phyloP scores from a whole-genome alignment of 179 eudicot species.

The Gypsophila paniculata region DNA sequence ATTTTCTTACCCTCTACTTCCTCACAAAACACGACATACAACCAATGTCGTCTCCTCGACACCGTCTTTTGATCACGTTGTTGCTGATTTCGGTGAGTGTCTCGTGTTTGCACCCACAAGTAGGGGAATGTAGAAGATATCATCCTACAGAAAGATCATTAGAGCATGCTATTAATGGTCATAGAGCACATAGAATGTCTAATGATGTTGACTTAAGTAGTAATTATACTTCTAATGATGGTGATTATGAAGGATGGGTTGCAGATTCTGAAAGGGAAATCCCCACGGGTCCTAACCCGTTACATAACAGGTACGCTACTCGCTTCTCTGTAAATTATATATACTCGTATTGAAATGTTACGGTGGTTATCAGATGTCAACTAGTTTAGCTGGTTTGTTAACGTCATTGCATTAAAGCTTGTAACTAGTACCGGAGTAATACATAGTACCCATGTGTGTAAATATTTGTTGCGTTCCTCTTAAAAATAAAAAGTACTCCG shows the following conservation, averaged over 20 bases:
- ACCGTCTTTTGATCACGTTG: conserved; percentile 13
- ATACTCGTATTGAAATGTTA: too few relatives aligned
- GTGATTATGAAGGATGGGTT: conserved; percentile 32
- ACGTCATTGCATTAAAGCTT: too few relatives aligned
- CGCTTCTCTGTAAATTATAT: too few relatives aligned
- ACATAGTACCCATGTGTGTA: too few relatives aligned
- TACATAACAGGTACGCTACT: conserved; percentile 40
- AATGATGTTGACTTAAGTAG: conserved; percentile 10
- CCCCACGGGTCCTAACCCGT: conserved; percentile 53
- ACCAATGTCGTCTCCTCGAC: conserved; percentile 13
- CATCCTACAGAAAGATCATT: neutral
- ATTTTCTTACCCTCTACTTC: neutral
- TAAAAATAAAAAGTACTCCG: too few relatives aligned
- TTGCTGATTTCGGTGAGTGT: conserved; percentile 8
- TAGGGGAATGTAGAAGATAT: neutral
- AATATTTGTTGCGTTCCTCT: too few relatives aligned
- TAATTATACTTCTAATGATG: neutral
- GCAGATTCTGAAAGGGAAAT: conserved; percentile 38
- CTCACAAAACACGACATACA: neutral
- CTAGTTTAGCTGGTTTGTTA: neutral
- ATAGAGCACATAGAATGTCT: neutral
- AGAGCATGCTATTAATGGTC: neutral
- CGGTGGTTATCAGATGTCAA: neutral
- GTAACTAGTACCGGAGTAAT: too few relatives aligned
- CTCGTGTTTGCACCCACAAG: conserved; percentile 27